Conservation (phyloP, 129 eudicot species). For the Artemisia tridentata region DNA sequence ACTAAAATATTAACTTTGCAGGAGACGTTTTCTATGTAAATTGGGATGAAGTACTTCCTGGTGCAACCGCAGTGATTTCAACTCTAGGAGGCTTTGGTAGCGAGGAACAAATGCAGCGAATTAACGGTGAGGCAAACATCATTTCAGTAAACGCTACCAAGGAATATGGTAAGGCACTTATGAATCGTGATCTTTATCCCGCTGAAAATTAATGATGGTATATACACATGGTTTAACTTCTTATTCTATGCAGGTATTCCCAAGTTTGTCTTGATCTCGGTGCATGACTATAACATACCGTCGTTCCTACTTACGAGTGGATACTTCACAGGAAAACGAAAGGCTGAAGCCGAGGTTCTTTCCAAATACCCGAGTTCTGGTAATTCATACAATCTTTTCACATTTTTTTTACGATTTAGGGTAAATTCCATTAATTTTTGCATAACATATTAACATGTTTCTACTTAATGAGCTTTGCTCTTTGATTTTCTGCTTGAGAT, state of each 20-base stretch:
- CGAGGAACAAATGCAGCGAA: constrained; percentile 97
- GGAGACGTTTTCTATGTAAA: constrained; percentile 96
- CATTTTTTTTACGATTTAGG: neutral
- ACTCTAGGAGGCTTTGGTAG: constrained; percentile 96
- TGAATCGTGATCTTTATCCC: neutral
- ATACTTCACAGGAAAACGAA: constrained; percentile 95
- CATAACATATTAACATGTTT: too few species aligned
- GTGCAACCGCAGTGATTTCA: constrained; percentile 95
- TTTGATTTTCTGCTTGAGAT: neutral
- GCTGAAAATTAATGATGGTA: neutral
- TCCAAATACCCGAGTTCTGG: constrained; percentile 85
- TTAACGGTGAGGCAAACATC: constrained; percentile 95
- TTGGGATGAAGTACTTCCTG: constrained; percentile 95
- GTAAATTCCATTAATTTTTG: too few species aligned
- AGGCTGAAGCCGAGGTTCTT: constrained; percentile 95
- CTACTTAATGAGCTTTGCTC: too few species aligned
- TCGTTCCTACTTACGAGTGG: constrained; percentile 78
- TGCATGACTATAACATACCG: constrained; percentile 93
- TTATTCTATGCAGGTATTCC: constrained; percentile 64
- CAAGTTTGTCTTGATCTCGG: constrained; percentile 89
- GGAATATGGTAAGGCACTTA: constrained; percentile 59
- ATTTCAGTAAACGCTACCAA: constrained; percentile 82
- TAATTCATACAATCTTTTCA: constrained; percentile 25
- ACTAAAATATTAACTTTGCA: constrained; percentile 21
- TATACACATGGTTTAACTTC: neutral